Evolutionary conservation across 2,329 filamentous ascomycete species (phyloP).

Genomic region (Neobulgaria alba): DNA sequence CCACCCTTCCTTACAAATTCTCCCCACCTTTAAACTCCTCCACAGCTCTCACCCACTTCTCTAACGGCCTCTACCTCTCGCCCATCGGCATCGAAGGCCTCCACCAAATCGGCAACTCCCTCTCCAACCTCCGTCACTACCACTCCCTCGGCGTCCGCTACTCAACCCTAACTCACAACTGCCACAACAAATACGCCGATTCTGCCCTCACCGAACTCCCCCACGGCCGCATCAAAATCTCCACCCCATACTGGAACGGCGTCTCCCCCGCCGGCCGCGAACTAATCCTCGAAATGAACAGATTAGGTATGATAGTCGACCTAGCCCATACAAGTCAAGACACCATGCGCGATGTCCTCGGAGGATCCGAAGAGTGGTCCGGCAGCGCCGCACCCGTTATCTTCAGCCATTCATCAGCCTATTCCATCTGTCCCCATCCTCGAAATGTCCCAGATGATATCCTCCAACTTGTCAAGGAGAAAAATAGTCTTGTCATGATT

Average conservation of each 20-base stretch:
- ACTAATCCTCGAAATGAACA: conserved; percentile 83
- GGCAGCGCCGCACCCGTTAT: conserved; percentile 77
- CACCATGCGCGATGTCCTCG: conserved; percentile 78
- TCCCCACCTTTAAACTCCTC: conserved; percentile 52
- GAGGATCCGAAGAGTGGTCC: conserved; percentile 50
- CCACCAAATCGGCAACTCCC: conserved; percentile 85
- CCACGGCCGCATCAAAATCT: conserved; percentile 19
- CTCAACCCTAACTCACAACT: conserved; percentile 85
- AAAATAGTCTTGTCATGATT: conserved; percentile 76
- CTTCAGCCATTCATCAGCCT: conserved; percentile 80
- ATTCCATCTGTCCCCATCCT: conserved; percentile 75
- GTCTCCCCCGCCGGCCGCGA: conserved; percentile 61
- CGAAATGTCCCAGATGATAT: conserved; percentile 85
- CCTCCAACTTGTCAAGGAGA: conserved; percentile 64
- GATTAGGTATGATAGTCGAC: conserved; percentile 90
- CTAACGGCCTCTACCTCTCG: conserved; percentile 58
- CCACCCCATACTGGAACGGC: conserved; percentile 57
- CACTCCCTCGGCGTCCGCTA: conserved; percentile 77
- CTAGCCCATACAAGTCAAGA: conserved; percentile 70
- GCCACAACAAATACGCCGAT: conserved; percentile 84
- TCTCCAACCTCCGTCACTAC: conserved; percentile 66
- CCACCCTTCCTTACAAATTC: conserved; percentile 59
- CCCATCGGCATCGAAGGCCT: conserved; percentile 78
- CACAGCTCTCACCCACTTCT: conserved; percentile 54
- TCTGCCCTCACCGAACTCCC: conserved; percentile 59